These are phyloP conservation scores for Podila horticola DNA, from an alignment of 192 early-diverging fungal species.

Conservation along the genomic window DNA sequence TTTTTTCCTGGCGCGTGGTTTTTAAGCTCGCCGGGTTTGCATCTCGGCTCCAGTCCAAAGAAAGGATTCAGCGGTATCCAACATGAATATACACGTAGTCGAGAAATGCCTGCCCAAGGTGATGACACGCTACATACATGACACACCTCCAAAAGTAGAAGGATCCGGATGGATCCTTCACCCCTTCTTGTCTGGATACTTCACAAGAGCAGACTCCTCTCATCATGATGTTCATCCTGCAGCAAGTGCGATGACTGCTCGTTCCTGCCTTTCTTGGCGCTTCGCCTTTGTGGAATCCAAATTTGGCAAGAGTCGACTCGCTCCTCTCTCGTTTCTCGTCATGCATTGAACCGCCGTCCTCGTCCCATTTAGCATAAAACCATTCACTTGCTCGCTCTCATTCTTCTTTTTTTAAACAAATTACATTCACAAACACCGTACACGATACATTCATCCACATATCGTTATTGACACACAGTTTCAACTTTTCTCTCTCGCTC, in stretches of 20 bases:
- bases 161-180: background rate
- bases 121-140: background rate
- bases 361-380: too few relatives aligned
- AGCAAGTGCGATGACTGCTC: too few relatives aligned
- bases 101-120: background rate
- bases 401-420: background rate
- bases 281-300: too few relatives aligned
- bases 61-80: too few relatives aligned
- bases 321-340: too few relatives aligned
- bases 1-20: background rate
- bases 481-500: background rate
- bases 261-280: too few relatives aligned
- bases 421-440: background rate
- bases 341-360: too few relatives aligned
- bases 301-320: too few relatives aligned
- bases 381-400: background rate
- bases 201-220: too few relatives aligned
- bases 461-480: background rate
- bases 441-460: background rate
- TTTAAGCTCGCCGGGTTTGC: background rate
- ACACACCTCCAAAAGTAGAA: background rate
- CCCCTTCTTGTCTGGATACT: too few relatives aligned
- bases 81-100: background rate
- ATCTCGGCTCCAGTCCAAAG: too few relatives aligned
- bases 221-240: too few relatives aligned